Conservation (phyloP, 805 yeast genomes). For the Tetrapisispora arboricola region DNA sequence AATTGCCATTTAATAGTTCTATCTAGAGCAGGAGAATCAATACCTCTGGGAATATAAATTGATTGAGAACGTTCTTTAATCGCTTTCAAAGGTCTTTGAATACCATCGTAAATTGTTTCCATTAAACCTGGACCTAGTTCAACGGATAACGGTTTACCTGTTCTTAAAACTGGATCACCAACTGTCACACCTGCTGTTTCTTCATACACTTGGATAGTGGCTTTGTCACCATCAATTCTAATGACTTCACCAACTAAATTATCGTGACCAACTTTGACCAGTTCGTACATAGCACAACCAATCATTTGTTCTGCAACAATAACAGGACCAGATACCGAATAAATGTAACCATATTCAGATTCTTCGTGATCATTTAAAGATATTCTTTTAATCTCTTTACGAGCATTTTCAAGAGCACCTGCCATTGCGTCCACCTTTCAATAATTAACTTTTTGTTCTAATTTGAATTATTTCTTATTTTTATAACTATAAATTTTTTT, state of each 20-base stretch:
- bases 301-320: slow-evolving; percentile 97
- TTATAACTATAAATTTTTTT: background rate
- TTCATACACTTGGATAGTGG: slow-evolving; percentile 97
- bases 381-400: slow-evolving; percentile 81
- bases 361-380: slow-evolving; percentile 68
- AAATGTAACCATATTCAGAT: slow-evolving; percentile 76
- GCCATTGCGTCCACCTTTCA: slow-evolving; percentile 40
- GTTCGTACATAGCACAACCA: slow-evolving; percentile 99
- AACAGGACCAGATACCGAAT: slow-evolving; percentile 97
- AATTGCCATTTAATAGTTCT: slow-evolving; percentile 79
- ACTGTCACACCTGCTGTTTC: slow-evolving; percentile 99
- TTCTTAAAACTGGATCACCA: slow-evolving; percentile 96
- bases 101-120: slow-evolving; percentile 99
- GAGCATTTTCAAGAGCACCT: slow-evolving; percentile 95
- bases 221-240: slow-evolving; percentile 92
- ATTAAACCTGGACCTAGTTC: slow-evolving; percentile 98
- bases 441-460: too few relatives aligned
- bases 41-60: slow-evolving; percentile 97
- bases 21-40: slow-evolving; percentile 89
- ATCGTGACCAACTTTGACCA: slow-evolving; percentile 96
- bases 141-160: slow-evolving; percentile 97
- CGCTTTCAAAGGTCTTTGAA: slow-evolving; percentile 95
- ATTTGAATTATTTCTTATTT: background rate
- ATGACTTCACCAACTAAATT: slow-evolving; percentile 96
- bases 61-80: slow-evolving; percentile 81